These are phyloP conservation scores for Talaromyces sp. DNA, from an alignment of 2,329 filamentous ascomycete species.

Conservation along the genomic window DNA sequence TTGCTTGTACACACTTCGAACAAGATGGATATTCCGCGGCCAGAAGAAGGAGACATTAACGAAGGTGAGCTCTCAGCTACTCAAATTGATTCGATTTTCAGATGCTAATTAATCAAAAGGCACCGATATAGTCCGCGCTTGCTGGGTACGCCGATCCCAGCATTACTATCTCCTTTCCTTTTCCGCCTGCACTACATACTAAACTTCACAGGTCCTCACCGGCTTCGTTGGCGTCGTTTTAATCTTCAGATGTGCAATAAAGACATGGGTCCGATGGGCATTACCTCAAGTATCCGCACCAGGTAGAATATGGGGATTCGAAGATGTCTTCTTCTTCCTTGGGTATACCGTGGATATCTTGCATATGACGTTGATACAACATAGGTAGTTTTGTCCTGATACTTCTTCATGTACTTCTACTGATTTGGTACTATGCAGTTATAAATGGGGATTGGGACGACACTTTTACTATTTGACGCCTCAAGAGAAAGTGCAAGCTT, in stretches of 20 bases:
- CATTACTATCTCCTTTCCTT: too few relatives aligned
- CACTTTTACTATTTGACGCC: constrained; percentile 31
- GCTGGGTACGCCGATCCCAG: constrained; percentile 12
- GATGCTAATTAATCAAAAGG: constrained; percentile 12
- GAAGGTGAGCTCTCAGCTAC: constrained; percentile 15
- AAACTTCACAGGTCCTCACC: constrained; percentile 18
- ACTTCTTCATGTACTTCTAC: neutral
- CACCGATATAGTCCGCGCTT: constrained; percentile 16
- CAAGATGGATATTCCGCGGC: constrained; percentile 22
- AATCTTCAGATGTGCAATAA: constrained; percentile 22
- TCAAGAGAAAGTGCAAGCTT: constrained; percentile 24
- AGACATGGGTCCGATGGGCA: constrained; percentile 32
- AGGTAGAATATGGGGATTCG: constrained; percentile 32
- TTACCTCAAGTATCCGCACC: constrained; percentile 32
- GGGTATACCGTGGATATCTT: constrained; percentile 31
- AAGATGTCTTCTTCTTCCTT: constrained; percentile 31
- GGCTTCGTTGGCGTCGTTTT: constrained; percentile 21
- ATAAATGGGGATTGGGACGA: constrained; percentile 31
- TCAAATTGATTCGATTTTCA: neutral
- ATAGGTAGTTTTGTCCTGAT: constrained; percentile 24
- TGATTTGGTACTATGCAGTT: constrained; percentile 19
- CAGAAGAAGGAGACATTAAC: constrained; percentile 21
- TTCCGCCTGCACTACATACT: too few relatives aligned
- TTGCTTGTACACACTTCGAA: neutral
- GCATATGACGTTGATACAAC: constrained; percentile 32